Evolutionary conservation across 345 rosid species (phyloP).

Genomic region (Gossypium stocksii): DNA sequence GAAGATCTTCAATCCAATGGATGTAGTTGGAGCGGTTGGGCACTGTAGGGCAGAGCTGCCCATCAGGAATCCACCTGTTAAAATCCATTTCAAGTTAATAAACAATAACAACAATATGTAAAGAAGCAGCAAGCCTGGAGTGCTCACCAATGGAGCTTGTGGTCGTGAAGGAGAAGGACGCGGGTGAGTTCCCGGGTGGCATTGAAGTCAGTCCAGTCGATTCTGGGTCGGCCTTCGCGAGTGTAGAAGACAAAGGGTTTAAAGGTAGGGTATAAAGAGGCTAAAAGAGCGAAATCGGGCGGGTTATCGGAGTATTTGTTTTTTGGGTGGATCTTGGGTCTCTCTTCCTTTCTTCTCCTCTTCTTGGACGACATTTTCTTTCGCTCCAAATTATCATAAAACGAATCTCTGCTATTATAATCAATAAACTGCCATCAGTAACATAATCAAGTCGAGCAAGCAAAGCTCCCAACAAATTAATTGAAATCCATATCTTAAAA

Average conservation of each 20-base stretch:
- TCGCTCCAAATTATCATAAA: too few relatives aligned
- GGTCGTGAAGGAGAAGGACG: constrained; percentile 69
- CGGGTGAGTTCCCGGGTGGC: constrained; percentile 89
- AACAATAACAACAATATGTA: neutral
- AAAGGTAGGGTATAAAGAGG: constrained; percentile 73
- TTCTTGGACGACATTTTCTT: constrained; percentile 41
- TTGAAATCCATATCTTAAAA: neutral
- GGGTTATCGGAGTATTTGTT: constrained; percentile 73
- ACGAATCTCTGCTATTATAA: too few relatives aligned
- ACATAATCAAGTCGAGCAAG: neutral
- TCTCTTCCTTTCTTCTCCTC: constrained; percentile 45
- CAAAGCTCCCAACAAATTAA: neutral
- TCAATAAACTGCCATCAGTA: neutral
- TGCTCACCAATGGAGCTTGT: constrained; percentile 51
- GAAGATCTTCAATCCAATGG: constrained; percentile 90
- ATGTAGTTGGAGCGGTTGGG: constrained; percentile 90
- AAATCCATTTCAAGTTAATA: constrained; percentile 4
- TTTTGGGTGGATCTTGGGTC: constrained; percentile 52
- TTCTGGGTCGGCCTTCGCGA: constrained; percentile 56
- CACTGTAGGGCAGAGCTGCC: constrained; percentile 91
- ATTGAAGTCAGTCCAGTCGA: constrained; percentile 88
- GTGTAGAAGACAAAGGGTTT: constrained; percentile 59
- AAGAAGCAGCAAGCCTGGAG: neutral
- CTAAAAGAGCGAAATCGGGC: constrained; percentile 68
- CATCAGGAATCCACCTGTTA: constrained; percentile 93